Evolutionary conservation across 495 filamentous ascomycete genomes (phyloP), one percentile per base, ranked within the genome.

Genomic region (Neurospora cerealis): DNA sequence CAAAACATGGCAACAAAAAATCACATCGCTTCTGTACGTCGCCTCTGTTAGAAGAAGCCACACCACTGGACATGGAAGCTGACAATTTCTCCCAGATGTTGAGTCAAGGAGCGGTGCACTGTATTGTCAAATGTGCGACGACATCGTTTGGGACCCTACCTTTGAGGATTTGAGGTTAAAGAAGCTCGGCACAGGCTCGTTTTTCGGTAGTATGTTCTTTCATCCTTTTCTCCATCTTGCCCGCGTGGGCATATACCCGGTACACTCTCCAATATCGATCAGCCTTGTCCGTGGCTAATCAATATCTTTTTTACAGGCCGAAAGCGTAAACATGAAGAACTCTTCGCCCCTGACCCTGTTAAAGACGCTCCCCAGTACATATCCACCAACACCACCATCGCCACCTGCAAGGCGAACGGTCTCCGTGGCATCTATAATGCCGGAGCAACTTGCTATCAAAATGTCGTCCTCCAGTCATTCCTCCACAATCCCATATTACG

Each of bases 371-470:
- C 87, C 21, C 80, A 85, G 70, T 88, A 87, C 77, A 87, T 93
- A 73, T 81, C 86, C 24, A 74, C 83, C 38, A 91, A 93, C 78
- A 89, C 90, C 13, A 86, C 83, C 7, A 79, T 85, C 32, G 86
- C 87, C 21, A 90, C 92, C 1, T 94, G 92, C 79, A 90, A 89
- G 44, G 90, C 91, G 5, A 90, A 86, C 44, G 91, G 91, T 8
- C 85, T 96, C 39, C 90, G 94, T 8, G 95, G 95, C n/a, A 90
- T 98, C 44, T 95, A 93, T 79, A 98, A 98, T 79, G 93, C 96
- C 81, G 95, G 95, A 17, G 92, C 93, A 24, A 97, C 95, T 5
- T 98, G 95, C 83, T 98, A 96, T 80, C 92, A 97, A 87, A 94
- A 93, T 74, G 94, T 97, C 38, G 91, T 97, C 66, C 85, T 98